These are phyloP conservation scores for Acorus calamus DNA, from an alignment of 106 monocot species.

Conservation along the genomic window DNA sequence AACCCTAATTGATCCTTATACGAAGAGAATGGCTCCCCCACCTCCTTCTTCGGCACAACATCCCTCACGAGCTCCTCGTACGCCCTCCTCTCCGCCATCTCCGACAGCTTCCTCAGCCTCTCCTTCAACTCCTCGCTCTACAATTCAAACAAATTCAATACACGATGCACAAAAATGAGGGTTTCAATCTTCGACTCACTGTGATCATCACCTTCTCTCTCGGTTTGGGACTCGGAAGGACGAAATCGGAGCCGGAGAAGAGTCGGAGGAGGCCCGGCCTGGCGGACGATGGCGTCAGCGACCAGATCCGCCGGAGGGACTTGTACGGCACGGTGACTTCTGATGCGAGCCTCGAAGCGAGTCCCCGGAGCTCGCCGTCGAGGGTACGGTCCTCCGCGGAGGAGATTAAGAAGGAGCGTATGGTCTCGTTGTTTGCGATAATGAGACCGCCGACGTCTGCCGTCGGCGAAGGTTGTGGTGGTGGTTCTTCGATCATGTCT, in stretches of 20 bases:
- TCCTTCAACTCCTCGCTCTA: constrained; percentile 78
- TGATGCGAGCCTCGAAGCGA: constrained; percentile 32
- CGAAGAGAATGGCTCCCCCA: constrained; percentile 73
- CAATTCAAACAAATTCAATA: constrained; percentile 4
- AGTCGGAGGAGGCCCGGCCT: constrained; percentile 51
- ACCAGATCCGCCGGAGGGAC: constrained; percentile 55
- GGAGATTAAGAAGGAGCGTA: constrained; percentile 53
- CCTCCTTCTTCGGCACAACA: constrained; percentile 58
- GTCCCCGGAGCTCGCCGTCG: constrained; percentile 29
- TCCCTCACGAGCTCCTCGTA: constrained; percentile 87
- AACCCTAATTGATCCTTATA: constrained; percentile 97
- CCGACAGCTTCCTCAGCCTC: constrained; percentile 66
- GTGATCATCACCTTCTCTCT: constrained; percentile 38
- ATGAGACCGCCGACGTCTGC: constrained; percentile 26
- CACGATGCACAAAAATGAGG: background rate
- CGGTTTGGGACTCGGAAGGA: constrained; percentile 53
- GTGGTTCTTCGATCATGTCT: constrained; percentile 8
- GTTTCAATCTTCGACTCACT: background rate
- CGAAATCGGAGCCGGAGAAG: constrained; percentile 41
- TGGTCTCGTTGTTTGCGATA: constrained; percentile 32
- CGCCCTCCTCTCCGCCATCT: constrained; percentile 67
- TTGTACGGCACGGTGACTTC: constrained; percentile 31
- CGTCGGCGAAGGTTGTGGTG: constrained; percentile 2
- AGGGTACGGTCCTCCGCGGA: constrained; percentile 16
- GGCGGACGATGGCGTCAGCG: constrained; percentile 20